These are phyloP conservation scores for Torulaspora globosa DNA, from an alignment of 1,139 yeast genomes.

Conservation along the genomic window DNA sequence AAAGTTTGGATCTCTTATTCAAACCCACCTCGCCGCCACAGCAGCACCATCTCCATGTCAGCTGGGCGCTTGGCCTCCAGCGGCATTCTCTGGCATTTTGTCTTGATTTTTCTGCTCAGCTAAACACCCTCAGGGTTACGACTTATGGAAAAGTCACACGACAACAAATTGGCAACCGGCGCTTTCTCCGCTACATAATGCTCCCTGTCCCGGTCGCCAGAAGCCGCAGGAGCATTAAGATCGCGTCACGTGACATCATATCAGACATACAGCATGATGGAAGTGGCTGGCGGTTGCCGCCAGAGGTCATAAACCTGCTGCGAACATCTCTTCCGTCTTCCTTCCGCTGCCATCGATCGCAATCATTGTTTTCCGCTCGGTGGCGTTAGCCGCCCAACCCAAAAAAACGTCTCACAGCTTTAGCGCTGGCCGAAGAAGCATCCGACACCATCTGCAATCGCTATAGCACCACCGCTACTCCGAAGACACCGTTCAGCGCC, in stretches of 20 bases:
- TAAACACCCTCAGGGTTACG: neutral
- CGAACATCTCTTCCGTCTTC: neutral
- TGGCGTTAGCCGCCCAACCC: conserved; percentile 10
- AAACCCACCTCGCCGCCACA: neutral
- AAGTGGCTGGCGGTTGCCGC: too few species aligned
- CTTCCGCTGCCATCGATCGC: neutral
- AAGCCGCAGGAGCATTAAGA: neutral
- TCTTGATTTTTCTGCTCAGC: neutral
- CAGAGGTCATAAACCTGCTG: neutral
- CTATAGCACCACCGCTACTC: neutral
- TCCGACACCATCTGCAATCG: neutral
- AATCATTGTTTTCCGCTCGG: neutral
- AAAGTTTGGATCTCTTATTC: neutral
- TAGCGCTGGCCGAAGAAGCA: neutral
- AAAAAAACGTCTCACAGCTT: neutral
- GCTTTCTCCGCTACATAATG: neutral
- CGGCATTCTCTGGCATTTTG: neutral
- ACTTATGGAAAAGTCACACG: neutral
- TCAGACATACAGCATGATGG: too few species aligned
- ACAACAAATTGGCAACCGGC: neutral
- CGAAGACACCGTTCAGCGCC: neutral
- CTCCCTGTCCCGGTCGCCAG: neutral
- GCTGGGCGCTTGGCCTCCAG: neutral
- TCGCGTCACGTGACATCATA: neutral
- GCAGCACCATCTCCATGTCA: neutral